Percentiles rank a stretch among this genome's conserved stretches.
Evolutionary conservation across 441 rosid species (phyloP).

Genomic region (Oxalis stricta): DNA sequence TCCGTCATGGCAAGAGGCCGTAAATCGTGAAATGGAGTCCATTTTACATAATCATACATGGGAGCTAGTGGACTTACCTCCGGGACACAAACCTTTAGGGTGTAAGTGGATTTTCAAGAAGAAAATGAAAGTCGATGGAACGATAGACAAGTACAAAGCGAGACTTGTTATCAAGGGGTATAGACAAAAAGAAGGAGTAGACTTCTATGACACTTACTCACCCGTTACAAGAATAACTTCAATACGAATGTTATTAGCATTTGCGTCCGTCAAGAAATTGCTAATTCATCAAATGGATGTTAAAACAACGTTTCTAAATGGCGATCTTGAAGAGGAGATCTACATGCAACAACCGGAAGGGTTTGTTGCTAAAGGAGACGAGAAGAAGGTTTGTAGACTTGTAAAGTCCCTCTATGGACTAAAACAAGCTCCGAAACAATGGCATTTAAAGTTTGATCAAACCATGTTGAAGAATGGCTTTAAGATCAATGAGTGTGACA

Average conservation of each 20-base stretch:
- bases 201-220: background rate
- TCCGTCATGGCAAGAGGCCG: background rate
- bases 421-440: background rate
- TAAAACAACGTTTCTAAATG: background rate
- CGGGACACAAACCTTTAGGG: background rate
- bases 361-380: background rate
- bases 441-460: background rate
- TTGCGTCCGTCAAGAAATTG: background rate
- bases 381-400: background rate
- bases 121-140: background rate
- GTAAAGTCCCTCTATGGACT: background rate
- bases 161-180: background rate
- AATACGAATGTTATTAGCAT: background rate
- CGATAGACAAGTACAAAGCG: background rate
- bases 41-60: background rate
- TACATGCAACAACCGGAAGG: background rate
- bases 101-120: background rate
- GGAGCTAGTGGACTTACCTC: background rate
- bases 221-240: background rate
- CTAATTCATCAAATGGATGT: background rate
- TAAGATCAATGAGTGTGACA: background rate
- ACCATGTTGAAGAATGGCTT: background rate
- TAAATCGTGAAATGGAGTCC: background rate
- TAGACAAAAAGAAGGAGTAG: no score
- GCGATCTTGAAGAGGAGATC: background rate